Conservation (phyloP, 768 basidiomycete species). For the Calocybe cyanea region DNA sequence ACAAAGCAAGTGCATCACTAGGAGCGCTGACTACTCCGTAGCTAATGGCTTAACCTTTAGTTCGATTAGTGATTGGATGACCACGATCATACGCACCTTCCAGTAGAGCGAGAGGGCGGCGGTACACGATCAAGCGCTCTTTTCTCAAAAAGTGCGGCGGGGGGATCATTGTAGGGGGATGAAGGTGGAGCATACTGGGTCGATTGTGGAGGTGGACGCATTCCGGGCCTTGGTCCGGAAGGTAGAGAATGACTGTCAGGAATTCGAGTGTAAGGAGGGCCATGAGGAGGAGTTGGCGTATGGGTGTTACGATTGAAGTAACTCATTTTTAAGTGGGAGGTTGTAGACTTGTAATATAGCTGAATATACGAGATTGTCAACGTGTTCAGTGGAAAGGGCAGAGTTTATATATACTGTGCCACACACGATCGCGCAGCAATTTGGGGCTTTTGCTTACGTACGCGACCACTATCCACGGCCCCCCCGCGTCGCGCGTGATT, state of each 20-base stretch:
- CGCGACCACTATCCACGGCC: not conserved
- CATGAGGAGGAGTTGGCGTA: conserved; percentile 33
- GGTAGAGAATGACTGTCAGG: conserved; percentile 28
- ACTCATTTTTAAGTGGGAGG: conserved; percentile 32
- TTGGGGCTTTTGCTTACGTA: conserved; percentile 13
- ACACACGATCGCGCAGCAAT: conserved; percentile 6
- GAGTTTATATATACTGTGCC: too few species aligned
- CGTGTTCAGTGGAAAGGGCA: conserved; percentile 1
- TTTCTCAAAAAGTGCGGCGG: conserved; percentile 47
- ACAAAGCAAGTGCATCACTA: conserved; percentile 64
- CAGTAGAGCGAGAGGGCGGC: conserved; percentile 28
- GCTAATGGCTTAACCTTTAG: conserved; percentile 23
- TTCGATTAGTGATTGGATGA: conserved; percentile 1
- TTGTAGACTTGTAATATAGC: not conserved
- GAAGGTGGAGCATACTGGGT: conserved; percentile 37
- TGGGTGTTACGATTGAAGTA: conserved; percentile 42
- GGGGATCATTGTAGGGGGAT: conserved; percentile 50
- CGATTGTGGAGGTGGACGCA: conserved; percentile 36
- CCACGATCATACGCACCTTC: conserved; percentile 18
- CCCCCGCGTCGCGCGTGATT: too few species aligned
- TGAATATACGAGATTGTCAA: not conserved
- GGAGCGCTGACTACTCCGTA: conserved; percentile 60
- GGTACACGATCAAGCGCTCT: conserved; percentile 39
- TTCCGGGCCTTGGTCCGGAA: conserved; percentile 29
- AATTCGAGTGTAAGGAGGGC: conserved; percentile 40